These are phyloP conservation scores for Penicillium vulpinum DNA, from an alignment of 2,329 filamentous ascomycete genomes.

Conservation along the genomic window DNA sequence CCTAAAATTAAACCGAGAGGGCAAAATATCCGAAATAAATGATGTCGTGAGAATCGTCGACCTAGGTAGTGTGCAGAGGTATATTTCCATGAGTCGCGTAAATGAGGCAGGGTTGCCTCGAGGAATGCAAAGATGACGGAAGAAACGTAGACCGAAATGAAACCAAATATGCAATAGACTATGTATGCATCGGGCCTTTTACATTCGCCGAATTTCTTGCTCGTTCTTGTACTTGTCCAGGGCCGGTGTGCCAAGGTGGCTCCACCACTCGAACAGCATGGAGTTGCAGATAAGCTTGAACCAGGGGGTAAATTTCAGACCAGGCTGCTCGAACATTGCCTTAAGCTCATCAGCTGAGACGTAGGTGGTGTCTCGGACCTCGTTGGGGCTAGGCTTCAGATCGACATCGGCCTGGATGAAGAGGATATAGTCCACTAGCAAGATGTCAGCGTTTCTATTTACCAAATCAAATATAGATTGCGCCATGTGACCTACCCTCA, in stretches of 20 bases:
- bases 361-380: constrained; percentile 81
- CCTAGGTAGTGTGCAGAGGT: constrained; percentile 12
- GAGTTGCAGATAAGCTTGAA: constrained; percentile 98
- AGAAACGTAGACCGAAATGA: not conserved
- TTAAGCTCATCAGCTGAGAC: constrained; percentile 81
- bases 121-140: constrained; percentile 13
- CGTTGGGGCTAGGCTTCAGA: constrained; percentile 77
- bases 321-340: constrained; percentile 77
- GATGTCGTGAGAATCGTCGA: constrained; percentile 3
- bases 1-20: not conserved
- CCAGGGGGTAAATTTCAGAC: constrained; percentile 91
- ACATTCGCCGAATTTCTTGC: constrained; percentile 84
- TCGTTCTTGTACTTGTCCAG: constrained; percentile 86
- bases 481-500: constrained; percentile 67
- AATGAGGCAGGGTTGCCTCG: not conserved
- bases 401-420: constrained; percentile 96
- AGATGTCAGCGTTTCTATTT: not conserved
- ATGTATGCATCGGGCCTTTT: constrained; percentile 5
- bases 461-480: not conserved
- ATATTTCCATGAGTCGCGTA: constrained; percentile 15
- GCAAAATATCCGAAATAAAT: not conserved
- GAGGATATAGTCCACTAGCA: constrained; percentile 86
- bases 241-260: constrained; percentile 70
- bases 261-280: constrained; percentile 98
- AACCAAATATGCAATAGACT: constrained; percentile 1